Percentiles rank a stretch among this genome's conserved stretches.
These are phyloP conservation scores for Psidium guajava DNA, from an alignment of 345 rosid genomes.

Conservation along the genomic window DNA sequence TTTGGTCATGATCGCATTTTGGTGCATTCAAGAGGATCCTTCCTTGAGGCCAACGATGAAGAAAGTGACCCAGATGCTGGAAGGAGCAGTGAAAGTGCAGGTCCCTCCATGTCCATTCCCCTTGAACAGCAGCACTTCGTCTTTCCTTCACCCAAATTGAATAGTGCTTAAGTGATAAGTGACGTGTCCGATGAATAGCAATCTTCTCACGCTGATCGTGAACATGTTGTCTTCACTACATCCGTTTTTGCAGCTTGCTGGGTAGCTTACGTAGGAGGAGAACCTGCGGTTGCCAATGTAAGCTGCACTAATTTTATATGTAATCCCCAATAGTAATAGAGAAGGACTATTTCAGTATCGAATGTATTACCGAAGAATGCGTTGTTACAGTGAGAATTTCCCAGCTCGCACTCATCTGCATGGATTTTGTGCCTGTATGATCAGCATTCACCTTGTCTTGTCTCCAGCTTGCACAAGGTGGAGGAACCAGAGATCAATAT, in stretches of 20 bases:
- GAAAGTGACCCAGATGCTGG: constrained; percentile 38
- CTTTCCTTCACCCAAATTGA: background rate
- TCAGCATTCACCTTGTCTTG: background rate
- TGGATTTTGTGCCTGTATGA: background rate
- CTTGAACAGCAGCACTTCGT: background rate
- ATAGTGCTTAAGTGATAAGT: background rate
- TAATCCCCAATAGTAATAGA: background rate
- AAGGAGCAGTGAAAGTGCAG: constrained; percentile 19
- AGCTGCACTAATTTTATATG: background rate
- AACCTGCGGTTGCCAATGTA: too few species aligned
- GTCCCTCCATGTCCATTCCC: constrained; percentile 10
- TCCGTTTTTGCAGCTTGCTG: background rate
- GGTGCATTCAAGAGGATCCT: constrained; percentile 43
- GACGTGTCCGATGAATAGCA: background rate
- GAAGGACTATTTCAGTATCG: background rate
- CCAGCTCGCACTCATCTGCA: background rate
- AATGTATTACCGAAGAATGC: background rate
- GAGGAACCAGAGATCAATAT: background rate
- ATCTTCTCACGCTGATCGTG: background rate
- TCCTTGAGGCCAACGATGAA: constrained; percentile 30
- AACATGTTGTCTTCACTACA: background rate
- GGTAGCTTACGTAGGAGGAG: background rate
- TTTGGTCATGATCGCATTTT: constrained; percentile 22
- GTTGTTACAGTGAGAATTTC: background rate
- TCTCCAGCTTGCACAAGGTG: background rate